Percentiles rank a stretch among this genome's conserved stretches.
Evolutionary conservation across 1,284 basidiomycete genomes (phyloP).

Genomic region (Heterobasidion irregulare): DNA sequence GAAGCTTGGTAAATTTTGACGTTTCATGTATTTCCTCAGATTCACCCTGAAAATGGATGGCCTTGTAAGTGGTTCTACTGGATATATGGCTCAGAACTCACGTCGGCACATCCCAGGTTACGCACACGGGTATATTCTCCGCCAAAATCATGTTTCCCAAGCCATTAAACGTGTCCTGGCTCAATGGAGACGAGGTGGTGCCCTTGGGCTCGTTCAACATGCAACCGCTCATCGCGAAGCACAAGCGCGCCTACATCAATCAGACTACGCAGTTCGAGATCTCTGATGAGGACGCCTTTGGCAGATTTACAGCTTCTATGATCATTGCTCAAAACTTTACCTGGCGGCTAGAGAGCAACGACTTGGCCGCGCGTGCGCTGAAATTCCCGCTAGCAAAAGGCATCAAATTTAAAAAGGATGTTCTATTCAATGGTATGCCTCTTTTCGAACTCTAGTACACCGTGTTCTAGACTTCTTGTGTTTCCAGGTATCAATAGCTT

Average conservation of each 20-base stretch:
- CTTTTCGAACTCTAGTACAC: background rate
- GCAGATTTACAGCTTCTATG: conserved; percentile 47
- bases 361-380: conserved; percentile 58
- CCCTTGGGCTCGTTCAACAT: conserved; percentile 43
- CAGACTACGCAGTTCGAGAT: conserved; percentile 51
- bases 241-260: conserved; percentile 50
- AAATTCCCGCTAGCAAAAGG: conserved; percentile 59
- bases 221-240: conserved; percentile 30
- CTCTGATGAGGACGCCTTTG: conserved; percentile 43
- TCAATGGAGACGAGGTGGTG: conserved; percentile 33
- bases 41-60: conserved; percentile 44
- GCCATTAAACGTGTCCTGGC: conserved; percentile 48
- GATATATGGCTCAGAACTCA: background rate
- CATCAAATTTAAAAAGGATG: conserved; percentile 50
- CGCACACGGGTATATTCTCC: conserved; percentile 51
- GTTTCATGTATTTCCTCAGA: conserved; percentile 19
- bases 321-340: conserved; percentile 66
- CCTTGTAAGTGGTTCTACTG: conserved; percentile 18
- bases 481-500: conserved; percentile 62
- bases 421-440: conserved; percentile 41
- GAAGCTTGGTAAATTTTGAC: background rate
- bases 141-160: conserved; percentile 51
- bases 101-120: conserved; percentile 30
- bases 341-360: conserved; percentile 55
- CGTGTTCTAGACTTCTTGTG: conserved; percentile 13